Base-by-base conservation (phyloP, 345 rosid species). In the Erodium maritimum region DNA sequence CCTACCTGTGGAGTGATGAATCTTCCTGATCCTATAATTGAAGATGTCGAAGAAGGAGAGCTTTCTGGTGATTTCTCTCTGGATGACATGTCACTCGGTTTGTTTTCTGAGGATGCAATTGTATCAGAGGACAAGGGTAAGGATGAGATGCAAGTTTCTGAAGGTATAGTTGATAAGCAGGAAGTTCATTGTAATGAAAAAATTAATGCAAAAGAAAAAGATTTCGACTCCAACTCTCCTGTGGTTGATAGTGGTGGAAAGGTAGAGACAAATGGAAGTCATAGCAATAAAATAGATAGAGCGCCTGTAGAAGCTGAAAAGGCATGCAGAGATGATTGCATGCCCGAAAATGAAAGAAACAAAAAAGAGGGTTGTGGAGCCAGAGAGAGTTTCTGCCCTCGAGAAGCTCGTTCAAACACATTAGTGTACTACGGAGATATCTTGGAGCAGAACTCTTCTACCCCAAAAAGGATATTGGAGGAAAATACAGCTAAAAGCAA, bases 31-130 rank as follows among this genome's bases (percentile, higher is more conserved):
- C 62, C 33, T 25, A 63, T 70, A 51, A 66, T 66, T 67, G 75
- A 77, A 66, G 73, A 73, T 60, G 74, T 68, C 21, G 90, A 81
- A 72, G 85, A 79, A 66, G 80, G 84, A 65, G 90, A 81, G 71
- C 65, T 81, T 62, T 76, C 75, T 62, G 84, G 75, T 19, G 75
- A 70, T 52, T 72, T 69, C 50, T 66, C 20, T 54, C 55, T 55
- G 60, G 37, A 56, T 29, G 62, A 59, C 21, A 66, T 33, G 55
- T 54, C 57, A 24, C 13, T 33, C 34, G 76, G 65, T 75, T 50
- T 67, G 63, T 19, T 69, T 59, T 2, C 21, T 55, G 74, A 34
- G n/a, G 70, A 71, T 66, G 74, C 57, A 56, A 23, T 62, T 46
- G 58, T 50, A 21, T 52, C 67, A 3, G 66, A 68, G 19, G 62